Evolutionary conservation across 2,329 filamentous ascomycete species (phyloP).

Genomic region (Xylariales sp.): DNA sequence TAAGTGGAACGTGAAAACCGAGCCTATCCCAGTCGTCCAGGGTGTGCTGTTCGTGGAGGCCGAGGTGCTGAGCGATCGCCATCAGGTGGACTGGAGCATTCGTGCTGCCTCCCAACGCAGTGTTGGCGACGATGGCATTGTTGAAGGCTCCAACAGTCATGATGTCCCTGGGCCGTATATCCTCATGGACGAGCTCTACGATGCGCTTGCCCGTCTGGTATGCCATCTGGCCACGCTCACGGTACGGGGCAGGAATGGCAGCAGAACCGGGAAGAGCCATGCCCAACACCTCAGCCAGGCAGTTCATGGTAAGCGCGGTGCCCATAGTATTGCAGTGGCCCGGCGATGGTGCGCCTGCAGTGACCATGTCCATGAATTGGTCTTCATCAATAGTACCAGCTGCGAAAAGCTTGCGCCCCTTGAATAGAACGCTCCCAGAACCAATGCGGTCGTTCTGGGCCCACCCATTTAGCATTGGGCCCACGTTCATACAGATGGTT

Average conservation of each 20-base stretch:
- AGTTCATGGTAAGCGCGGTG: constrained; percentile 49
- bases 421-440: constrained; percentile 42
- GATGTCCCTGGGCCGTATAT: constrained; percentile 48
- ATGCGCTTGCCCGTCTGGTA: constrained; percentile 44
- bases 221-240: constrained; percentile 40
- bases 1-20: constrained; percentile 43
- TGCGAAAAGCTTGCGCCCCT: constrained; percentile 41
- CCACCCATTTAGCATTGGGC: constrained; percentile 48
- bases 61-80: constrained; percentile 50
- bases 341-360: constrained; percentile 34
- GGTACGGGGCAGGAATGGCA: constrained; percentile 46
- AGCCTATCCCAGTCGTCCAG: constrained; percentile 50
- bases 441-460: constrained; percentile 34
- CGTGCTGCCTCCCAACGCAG: constrained; percentile 51
- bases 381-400: constrained; percentile 40
- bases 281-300: constrained; percentile 45
- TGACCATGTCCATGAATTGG: constrained; percentile 39
- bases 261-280: constrained; percentile 48
- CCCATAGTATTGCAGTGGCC: constrained; percentile 52
- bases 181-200: constrained; percentile 43
- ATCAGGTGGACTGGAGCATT: constrained; percentile 53
- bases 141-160: constrained; percentile 52
- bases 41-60: constrained; percentile 40
- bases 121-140: constrained; percentile 50
- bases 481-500: constrained; percentile 46